Evolutionary conservation across 345 rosid genomes (phyloP).

Genomic region (Hibiscus tridactylites): DNA sequence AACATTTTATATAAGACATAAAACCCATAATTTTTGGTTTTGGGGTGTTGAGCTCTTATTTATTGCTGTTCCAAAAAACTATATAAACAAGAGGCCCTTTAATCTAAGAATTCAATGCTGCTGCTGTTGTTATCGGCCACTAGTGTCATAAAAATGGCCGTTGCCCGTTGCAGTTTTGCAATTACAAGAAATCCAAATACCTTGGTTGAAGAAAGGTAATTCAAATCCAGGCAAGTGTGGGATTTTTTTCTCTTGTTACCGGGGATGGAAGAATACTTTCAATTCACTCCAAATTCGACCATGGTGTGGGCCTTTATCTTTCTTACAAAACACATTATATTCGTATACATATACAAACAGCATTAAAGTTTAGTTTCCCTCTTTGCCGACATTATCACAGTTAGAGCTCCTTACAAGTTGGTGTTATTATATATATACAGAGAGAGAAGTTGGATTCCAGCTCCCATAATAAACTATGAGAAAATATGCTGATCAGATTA

Average conservation of each 20-base stretch:
- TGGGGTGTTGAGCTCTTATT: not conserved
- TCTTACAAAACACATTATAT: not conserved
- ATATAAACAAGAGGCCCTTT: not conserved
- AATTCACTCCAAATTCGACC: not conserved
- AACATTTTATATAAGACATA: too few relatives aligned
- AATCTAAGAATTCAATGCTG: not conserved
- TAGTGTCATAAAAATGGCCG: not conserved
- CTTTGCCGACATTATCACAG: slow-evolving; percentile 3
- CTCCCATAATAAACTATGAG: not conserved
- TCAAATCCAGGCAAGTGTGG: not conserved
- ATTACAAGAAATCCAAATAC: not conserved
- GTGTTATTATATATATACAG: not conserved
- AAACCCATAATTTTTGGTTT: not conserved
- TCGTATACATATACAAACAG: too few relatives aligned
- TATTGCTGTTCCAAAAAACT: not conserved
- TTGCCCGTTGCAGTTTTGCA: not conserved
- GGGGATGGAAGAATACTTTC: not conserved
- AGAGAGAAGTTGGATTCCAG: slow-evolving; percentile 9
- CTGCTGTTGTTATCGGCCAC: not conserved
- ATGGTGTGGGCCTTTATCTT: not conserved
- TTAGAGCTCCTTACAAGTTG: not conserved
- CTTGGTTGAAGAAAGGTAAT: not conserved
- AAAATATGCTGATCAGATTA: not conserved
- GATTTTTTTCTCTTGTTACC: not conserved
- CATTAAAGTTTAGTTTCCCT: not conserved